Evolutionary conservation across 2,329 filamentous ascomycete species (phyloP).

Genomic region (Pleurostoma richardsiae): DNA sequence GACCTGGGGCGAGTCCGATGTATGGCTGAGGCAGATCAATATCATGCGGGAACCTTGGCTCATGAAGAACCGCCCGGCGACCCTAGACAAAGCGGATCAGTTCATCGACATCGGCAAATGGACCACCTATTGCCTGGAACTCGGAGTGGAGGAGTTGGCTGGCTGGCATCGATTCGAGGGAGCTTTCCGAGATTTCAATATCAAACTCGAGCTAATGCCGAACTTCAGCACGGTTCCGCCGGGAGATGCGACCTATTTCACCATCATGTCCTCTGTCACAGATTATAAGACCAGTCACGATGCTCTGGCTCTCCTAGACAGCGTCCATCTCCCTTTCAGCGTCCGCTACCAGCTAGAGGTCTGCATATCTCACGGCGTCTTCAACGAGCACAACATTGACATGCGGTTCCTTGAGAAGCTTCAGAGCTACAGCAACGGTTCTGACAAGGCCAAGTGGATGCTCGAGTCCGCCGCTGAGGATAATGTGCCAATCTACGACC

Average conservation of each 20-base stretch:
- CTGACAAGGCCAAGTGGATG: conserved; percentile 53
- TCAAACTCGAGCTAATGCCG: conserved; percentile 30
- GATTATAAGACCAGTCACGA: conserved; percentile 5
- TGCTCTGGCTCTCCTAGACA: conserved; percentile 24
- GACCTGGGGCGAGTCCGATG: conserved; percentile 33
- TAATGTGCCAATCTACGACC: conserved; percentile 58
- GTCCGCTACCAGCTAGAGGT: conserved; percentile 90
- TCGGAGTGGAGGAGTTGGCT: conserved; percentile 23
- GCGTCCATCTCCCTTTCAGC: conserved; percentile 54
- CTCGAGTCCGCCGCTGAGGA: conserved; percentile 71
- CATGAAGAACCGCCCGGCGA: conserved; percentile 27
- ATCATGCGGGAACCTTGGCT: conserved; percentile 30
- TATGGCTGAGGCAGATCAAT: conserved; percentile 45
- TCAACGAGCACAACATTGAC: conserved; percentile 72
- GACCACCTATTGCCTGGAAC: conserved; percentile 46
- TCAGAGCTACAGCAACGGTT: conserved; percentile 25
- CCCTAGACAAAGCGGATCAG: conserved; percentile 28
- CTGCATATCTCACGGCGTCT: conserved; percentile 73
- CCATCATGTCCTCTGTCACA: conserved; percentile 2
- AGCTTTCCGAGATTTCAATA: conserved; percentile 68
- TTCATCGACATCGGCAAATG: conserved; percentile 51
- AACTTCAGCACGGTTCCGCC: conserved; percentile 5
- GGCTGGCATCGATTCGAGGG: conserved; percentile 37
- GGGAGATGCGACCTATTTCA: conserved; percentile 3
- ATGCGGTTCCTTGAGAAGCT: conserved; percentile 63